Conservation (phyloP, 345 rosid genomes). For the Citrus inodora region DNA sequence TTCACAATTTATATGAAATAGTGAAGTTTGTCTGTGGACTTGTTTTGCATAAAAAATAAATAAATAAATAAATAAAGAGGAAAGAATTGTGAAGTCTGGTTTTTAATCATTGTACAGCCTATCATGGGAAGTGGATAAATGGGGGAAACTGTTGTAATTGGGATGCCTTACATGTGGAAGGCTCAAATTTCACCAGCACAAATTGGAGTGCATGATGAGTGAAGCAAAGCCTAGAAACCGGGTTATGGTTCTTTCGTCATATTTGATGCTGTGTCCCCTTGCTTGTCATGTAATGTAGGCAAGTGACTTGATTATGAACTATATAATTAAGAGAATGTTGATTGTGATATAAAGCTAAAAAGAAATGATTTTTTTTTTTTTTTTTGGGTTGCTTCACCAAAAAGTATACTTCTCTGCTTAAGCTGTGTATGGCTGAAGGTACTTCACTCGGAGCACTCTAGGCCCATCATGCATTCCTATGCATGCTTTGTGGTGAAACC, state of each 20-base stretch:
- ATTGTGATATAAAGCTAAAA: background rate
- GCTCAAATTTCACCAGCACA: background rate
- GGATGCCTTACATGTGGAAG: background rate
- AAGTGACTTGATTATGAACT: background rate
- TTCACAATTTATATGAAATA: background rate
- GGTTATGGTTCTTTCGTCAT: background rate
- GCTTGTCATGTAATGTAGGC: background rate
- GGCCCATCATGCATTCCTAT: background rate
- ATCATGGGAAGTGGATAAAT: background rate
- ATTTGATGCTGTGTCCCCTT: background rate
- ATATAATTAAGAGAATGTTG: background rate
- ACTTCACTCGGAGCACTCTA: background rate
- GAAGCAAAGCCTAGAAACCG: background rate
- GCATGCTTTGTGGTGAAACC: background rate
- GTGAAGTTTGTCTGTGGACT: background rate
- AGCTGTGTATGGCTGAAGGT: background rate
- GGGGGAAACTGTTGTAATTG: background rate
- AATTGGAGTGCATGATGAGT: background rate
- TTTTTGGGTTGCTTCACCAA: background rate
- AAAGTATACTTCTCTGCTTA: too few species aligned
- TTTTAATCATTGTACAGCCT: background rate
- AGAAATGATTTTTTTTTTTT: background rate
- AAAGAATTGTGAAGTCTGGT: background rate
- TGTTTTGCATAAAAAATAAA: too few species aligned
- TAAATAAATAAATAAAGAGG: too few species aligned